Base-by-base conservation (phyloP, 768 basidiomycete genomes). In the Russula brevipes region DNA sequence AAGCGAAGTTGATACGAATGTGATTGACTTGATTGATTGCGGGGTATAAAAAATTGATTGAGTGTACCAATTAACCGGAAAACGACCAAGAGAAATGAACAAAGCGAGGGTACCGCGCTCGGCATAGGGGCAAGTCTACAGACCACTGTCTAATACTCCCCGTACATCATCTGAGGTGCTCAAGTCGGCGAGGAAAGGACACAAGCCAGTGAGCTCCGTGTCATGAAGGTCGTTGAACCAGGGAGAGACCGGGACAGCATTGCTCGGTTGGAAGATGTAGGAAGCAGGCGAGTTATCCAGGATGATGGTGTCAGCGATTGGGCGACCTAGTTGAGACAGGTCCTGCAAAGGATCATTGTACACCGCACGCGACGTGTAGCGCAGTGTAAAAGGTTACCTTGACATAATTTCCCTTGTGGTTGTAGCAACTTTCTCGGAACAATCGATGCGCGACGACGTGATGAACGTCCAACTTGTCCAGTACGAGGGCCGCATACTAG, bases 191-290 rank as follows among this genome's bases (percentile, higher is more conserved):
- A 99, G 82, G 82, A 99, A 98, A 35, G 94, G 93, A 60, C 94
- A 87, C 56, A 98, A 79, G 75, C 98, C 96, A 45, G 92, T 97
- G 67, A 99, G 82, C 74, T 98, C 96, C 52, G 95, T 96, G 73
- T 98, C 96, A 70, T 98, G 96, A 10, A 95, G 95, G 76, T 94
- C 94, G 74, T 98, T 98, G 80, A 99, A 99, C 97, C 97, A 99
- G 61, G 92, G 94, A 47, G 96, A 98, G 64, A 99, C 95, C 12
- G 97, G 97, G 5, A 98, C 96, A 44, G 97, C 97, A 73, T 98
- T 98, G 78, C 97, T 95, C 16, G 94, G 94, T 72, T 99, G 96
- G 82, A 99, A 99, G 64, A 98, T 96, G 76, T 98, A 99, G 12
- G 93, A 97, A 12, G 97, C 97, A 14, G 97, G 97, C 33, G 96